phyloP scores from a whole-genome alignment of 331 rosid species.

The Acacia pycnantha region DNA sequence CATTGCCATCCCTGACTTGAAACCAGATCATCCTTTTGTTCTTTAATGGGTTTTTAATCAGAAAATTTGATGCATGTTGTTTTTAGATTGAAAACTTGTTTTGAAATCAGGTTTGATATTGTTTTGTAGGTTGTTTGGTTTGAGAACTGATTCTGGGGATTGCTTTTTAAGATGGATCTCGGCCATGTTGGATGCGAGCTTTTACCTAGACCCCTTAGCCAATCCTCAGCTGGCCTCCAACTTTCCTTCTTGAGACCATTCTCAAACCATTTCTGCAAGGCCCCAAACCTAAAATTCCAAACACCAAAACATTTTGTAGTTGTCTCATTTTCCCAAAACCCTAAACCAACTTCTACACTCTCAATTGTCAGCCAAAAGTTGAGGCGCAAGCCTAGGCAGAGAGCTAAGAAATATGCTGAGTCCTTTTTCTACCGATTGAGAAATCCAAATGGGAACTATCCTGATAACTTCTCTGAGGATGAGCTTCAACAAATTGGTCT shows the following conservation, averaged over 20 bases:
- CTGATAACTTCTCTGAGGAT: conserved; percentile 78
- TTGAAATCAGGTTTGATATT: conserved; percentile 1
- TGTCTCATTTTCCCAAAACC: conserved; percentile 18
- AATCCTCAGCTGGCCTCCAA: conserved; percentile 41
- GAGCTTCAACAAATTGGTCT: conserved; percentile 83
- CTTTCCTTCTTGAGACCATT: conserved; percentile 41
- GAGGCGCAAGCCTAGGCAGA: conserved; percentile 56
- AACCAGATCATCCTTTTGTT: not conserved
- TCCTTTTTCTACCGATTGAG: conserved; percentile 68
- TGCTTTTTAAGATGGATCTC: conserved; percentile 37
- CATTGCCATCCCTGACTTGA: not conserved
- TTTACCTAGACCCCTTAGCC: conserved; percentile 54
- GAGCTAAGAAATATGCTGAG: conserved; percentile 62
- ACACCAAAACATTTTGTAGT: conserved; percentile 30
- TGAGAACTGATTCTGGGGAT: not conserved
- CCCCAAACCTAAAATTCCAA: conserved; percentile 39
- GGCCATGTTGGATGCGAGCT: conserved; percentile 28
- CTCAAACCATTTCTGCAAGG: conserved; percentile 43
- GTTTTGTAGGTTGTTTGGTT: conserved; percentile 32
- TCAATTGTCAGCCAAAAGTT: conserved; percentile 17
- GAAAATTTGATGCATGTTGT: not conserved
- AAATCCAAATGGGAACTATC: conserved; percentile 52
- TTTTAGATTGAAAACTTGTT: conserved; percentile 3
- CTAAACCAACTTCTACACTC: conserved; percentile 20
- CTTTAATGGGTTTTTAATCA: not conserved